Conservation (phyloP, 805 yeast species). For the Lipomyces orientalis region DNA sequence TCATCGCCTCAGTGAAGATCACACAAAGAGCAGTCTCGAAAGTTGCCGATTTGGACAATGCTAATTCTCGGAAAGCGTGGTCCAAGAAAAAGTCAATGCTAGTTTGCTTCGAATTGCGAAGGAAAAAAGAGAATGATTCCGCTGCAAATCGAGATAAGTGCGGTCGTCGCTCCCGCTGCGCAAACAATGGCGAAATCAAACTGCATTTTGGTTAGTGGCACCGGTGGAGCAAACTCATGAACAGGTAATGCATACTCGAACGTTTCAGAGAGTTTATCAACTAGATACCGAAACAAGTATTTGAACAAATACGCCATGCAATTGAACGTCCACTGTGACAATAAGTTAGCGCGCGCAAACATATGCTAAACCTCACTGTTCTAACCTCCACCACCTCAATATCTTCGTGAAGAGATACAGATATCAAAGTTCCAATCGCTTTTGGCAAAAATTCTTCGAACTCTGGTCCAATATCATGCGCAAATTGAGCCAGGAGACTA, state of each 20-base stretch:
- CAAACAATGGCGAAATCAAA: conserved; percentile 48
- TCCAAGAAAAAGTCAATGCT: conserved; percentile 56
- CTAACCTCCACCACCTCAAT: conserved; percentile 64
- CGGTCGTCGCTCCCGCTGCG: conserved; percentile 58
- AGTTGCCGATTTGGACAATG: conserved; percentile 50
- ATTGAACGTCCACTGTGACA: conserved; percentile 67
- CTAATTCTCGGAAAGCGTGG: conserved; percentile 45
- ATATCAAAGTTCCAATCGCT: conserved; percentile 58
- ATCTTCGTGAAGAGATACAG: conserved; percentile 59
- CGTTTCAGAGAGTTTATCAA: conserved; percentile 70
- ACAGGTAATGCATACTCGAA: conserved; percentile 68
- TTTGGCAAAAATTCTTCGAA: conserved; percentile 71
- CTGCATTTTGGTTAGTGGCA: conserved; percentile 11
- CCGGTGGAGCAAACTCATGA: not conserved
- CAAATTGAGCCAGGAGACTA: conserved; percentile 72
- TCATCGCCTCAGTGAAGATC: conserved; percentile 74
- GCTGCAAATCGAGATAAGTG: conserved; percentile 83
- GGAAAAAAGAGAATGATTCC: conserved; percentile 83
- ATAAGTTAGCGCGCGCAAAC: not conserved
- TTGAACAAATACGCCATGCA: conserved; percentile 88
- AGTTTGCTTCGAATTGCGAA: conserved; percentile 66
- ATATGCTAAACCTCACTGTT: not conserved
- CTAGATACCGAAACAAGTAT: conserved; percentile 70
- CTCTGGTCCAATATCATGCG: conserved; percentile 92
- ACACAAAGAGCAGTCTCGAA: conserved; percentile 64